phyloP scores from a whole-genome alignment of 140 eudicot genomes.

The Anethum foeniculum region DNA sequence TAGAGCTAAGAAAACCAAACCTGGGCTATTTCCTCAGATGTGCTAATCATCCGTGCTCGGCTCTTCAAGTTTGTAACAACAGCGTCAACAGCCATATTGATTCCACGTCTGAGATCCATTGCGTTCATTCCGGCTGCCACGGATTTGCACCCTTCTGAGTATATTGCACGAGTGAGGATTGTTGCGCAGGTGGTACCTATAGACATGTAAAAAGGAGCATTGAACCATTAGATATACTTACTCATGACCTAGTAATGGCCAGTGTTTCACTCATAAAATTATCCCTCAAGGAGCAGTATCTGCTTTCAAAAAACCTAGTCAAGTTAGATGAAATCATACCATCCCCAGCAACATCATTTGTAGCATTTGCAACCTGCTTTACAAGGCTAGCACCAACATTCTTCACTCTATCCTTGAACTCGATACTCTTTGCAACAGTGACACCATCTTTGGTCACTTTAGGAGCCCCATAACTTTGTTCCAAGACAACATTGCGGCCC shows the following conservation, averaged over 20 bases:
- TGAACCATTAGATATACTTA: neutral
- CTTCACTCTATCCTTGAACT: conserved; percentile 40
- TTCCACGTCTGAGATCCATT: conserved; percentile 76
- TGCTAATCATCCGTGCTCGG: conserved; percentile 58
- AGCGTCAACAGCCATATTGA: conserved; percentile 56
- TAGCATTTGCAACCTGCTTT: conserved; percentile 59
- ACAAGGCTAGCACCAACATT: conserved; percentile 58
- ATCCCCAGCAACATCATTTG: conserved; percentile 56
- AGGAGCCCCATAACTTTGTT: conserved; percentile 53
- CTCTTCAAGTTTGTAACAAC: conserved; percentile 55
- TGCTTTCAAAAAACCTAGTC: neutral
- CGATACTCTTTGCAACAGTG: conserved; percentile 50
- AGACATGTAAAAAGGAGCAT: conserved; percentile 8
- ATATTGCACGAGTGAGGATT: conserved; percentile 75
- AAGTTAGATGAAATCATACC: conserved; percentile 22
- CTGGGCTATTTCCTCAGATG: conserved; percentile 66
- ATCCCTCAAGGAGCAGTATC: neutral
- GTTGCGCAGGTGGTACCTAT: conserved; percentile 90
- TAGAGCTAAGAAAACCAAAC: conserved; percentile 17
- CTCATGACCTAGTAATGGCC: neutral
- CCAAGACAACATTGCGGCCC: conserved; percentile 57
- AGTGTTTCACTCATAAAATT: conserved; percentile 2
- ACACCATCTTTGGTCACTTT: conserved; percentile 63
- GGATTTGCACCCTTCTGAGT: conserved; percentile 73
- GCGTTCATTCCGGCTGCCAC: conserved; percentile 92